Percentiles rank a stretch among this genome's conserved stretches.
Evolutionary conservation across 225 moss, liverwort and hornwort species (phyloP).

Genomic region (Marchantia paleacea): DNA sequence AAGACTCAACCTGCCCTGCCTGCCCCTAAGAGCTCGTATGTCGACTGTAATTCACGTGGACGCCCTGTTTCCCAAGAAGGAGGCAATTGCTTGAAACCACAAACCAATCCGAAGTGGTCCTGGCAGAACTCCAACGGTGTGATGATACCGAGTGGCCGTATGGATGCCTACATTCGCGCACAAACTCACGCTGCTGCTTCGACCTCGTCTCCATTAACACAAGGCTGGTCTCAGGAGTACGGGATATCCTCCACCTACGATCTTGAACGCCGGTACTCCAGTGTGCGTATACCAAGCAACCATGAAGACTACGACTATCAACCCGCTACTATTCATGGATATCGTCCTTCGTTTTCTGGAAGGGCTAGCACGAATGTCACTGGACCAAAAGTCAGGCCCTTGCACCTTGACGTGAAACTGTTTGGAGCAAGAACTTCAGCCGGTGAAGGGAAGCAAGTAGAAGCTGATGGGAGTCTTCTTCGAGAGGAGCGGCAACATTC

Average conservation of each 20-base stretch:
- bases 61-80: slow-evolving; percentile 16
- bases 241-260: slow-evolving; percentile 31
- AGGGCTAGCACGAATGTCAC: slow-evolving; percentile 38
- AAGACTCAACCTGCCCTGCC: slow-evolving; percentile 19
- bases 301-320: slow-evolving; percentile 63
- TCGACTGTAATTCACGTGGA: slow-evolving; percentile 15
- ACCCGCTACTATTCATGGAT: slow-evolving; percentile 86
- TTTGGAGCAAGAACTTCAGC: slow-evolving; percentile 40
- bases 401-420: slow-evolving; percentile 47
- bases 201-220: slow-evolving; percentile 49
- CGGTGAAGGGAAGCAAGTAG: slow-evolving; percentile 25
- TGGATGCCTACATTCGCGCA: slow-evolving; percentile 55
- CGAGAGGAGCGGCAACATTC: slow-evolving; percentile 14
- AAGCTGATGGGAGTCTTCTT: slow-evolving; percentile 14
- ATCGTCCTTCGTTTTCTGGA: slow-evolving; percentile 57
- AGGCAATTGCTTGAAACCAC: slow-evolving; percentile 18
- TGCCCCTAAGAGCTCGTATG: slow-evolving; percentile 12
- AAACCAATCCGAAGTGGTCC: slow-evolving; percentile 37
- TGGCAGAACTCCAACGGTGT: slow-evolving; percentile 43
- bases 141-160: slow-evolving; percentile 46
- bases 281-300: slow-evolving; percentile 57
- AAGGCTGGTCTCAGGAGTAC: slow-evolving; percentile 33
- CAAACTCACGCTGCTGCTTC: slow-evolving; percentile 56
- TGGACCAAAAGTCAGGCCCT: slow-evolving; percentile 50
- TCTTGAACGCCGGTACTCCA: slow-evolving; percentile 65